Base-by-base conservation (phyloP, 148 eudicot species). In the Pouteria glomerata region DNA sequence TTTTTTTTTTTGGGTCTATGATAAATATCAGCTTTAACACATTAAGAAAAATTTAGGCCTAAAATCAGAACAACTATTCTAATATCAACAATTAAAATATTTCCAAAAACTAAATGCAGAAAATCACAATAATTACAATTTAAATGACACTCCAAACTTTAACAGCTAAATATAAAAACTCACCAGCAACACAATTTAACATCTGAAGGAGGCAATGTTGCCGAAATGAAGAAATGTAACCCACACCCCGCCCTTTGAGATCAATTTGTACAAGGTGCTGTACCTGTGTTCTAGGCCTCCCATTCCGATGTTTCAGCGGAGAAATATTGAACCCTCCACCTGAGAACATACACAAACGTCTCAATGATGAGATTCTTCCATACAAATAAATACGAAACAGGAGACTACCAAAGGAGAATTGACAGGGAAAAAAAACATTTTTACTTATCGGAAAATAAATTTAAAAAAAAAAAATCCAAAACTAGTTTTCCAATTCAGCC, bases 251-350 rank as follows among this genome's bases (percentile, higher is more conserved):
- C 35, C 99, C 99, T 84, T 92, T 92, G 73, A 92, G 77, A 85
- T 92, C 99, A 84, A 95, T 85, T 78, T 95, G 99, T 94, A 95
- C 92, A 80, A 95, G 99, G 77, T 95, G 92, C 73, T 95, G 99
- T 52, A 95, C 96, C 79, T 89, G 96, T 13, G 99, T 81, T 74
- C 99, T 82, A 44, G 97, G 99, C 82, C 92, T 86, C 39, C 99
- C 99, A 81, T 92, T 89, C 57, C 83, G 83, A 69, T 96, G 86
- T 77, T 91, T 95, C 76, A 95, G 48, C 24, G 97, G 96, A 73
- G 96, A 92, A 63, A 95, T 92, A 73, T 92, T 95, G 86, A 79
- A 92, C 42, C 99, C 99, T 69, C 99, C 99, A 81, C 99, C 99
- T 95, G 83, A 61, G 68, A 80, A 70, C 24, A 51, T 63, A n/a